A percentile compares a stretch with the other conserved stretches of the same genome.
Conservation (phyloP, 2,329 filamentous ascomycete species). For the Talaromyces sp. region DNA sequence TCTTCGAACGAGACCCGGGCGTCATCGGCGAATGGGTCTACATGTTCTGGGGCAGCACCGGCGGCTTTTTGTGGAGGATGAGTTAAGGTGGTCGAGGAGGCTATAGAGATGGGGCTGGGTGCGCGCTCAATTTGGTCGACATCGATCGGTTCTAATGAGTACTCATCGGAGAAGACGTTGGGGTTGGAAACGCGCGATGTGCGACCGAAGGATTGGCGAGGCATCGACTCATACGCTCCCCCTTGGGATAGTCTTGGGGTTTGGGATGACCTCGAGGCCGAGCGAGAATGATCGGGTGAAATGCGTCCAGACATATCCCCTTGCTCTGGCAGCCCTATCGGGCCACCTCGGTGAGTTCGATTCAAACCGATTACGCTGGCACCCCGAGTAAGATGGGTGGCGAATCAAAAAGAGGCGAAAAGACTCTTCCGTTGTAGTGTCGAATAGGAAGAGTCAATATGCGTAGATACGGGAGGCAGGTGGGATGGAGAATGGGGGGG, state of each 20-base stretch:
- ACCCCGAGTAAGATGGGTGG: constrained; percentile 22
- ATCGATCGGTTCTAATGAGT: constrained; percentile 48
- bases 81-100: constrained; percentile 36
- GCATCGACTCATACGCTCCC: constrained; percentile 32
- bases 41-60: constrained; percentile 26
- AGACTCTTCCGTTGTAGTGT: not conserved
- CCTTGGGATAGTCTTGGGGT: constrained; percentile 27
- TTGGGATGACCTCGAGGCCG: constrained; percentile 35
- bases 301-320: constrained; percentile 44
- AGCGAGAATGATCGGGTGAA: constrained; percentile 40
- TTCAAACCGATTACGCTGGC: constrained; percentile 31
- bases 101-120: constrained; percentile 35
- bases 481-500: not conserved
- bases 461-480: not conserved
- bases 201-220: constrained; percentile 34
- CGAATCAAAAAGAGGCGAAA: constrained; percentile 11
- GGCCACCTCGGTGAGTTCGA: constrained; percentile 33
- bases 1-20: constrained; percentile 37
- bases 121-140: constrained; percentile 35
- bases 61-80: constrained; percentile 29
- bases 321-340: constrained; percentile 40
- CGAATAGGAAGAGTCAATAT: not conserved
- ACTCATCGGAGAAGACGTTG: constrained; percentile 54
- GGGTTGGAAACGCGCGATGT: constrained; percentile 40
- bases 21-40: constrained; percentile 42